These are phyloP conservation scores for Yamadazyma scolyti DNA, from an alignment of 805 yeast species.

Conservation along the genomic window DNA sequence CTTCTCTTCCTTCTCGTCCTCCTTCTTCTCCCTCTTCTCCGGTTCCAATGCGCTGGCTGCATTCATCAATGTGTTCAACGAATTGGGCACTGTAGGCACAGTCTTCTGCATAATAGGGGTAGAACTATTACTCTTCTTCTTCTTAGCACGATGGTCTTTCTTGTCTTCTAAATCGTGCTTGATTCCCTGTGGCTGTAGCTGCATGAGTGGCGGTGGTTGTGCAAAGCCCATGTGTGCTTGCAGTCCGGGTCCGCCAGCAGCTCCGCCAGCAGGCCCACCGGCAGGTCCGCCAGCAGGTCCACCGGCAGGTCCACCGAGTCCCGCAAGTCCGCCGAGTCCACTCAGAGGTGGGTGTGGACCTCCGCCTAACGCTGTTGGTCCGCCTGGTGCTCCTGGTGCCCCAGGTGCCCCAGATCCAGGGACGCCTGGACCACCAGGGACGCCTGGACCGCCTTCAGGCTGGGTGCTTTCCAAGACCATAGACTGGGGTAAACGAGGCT, in stretches of 20 bases:
- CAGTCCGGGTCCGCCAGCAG: no score
- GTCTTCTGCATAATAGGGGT: slow-evolving; percentile 14
- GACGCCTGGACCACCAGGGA: slow-evolving; percentile 6
- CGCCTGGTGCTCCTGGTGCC: slow-evolving; percentile 2
- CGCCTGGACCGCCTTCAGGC: slow-evolving; percentile 15
- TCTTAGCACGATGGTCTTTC: slow-evolving; percentile 17
- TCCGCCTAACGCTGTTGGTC: slow-evolving; percentile 3
- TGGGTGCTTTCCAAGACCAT: slow-evolving; percentile 53
- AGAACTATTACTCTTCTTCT: slow-evolving; percentile 19
- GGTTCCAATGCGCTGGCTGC: slow-evolving; percentile 16
- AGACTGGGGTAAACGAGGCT: slow-evolving; percentile 59
- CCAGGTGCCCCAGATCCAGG: no score
- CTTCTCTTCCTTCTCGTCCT: slow-evolving; percentile 7
- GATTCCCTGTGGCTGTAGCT: slow-evolving; percentile 5
- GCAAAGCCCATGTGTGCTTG: slow-evolving; percentile 1
- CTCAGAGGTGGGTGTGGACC: no score
- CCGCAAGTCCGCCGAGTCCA: no score
- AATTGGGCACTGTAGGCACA: slow-evolving; percentile 9
- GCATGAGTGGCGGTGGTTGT: slow-evolving; percentile 4
- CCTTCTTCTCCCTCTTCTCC: slow-evolving; percentile 4
- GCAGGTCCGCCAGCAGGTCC: neutral
- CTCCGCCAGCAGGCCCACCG: slow-evolving; percentile 1
- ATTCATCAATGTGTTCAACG: slow-evolving; percentile 25
- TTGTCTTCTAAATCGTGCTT: slow-evolving; percentile 41
- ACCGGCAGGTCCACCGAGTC: slow-evolving; percentile 1